Evolutionary conservation across 2,329 filamentous ascomycete species (phyloP).

Genomic region (Beauveria caledonica): DNA sequence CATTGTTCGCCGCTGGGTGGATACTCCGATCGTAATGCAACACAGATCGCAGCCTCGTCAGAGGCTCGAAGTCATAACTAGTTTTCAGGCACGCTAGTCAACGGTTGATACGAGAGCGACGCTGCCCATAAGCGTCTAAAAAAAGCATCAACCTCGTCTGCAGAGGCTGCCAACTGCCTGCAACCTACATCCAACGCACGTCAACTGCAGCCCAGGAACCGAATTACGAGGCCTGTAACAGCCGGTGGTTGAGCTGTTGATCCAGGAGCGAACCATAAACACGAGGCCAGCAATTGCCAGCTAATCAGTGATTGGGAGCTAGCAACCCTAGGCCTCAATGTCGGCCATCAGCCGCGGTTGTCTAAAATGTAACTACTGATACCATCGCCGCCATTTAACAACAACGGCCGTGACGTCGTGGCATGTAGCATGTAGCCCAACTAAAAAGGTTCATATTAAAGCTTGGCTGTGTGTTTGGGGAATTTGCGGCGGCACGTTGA

Average conservation of each 20-base stretch:
- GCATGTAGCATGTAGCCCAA: too few species aligned
- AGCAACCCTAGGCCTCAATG: too few species aligned
- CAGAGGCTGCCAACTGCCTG: neutral
- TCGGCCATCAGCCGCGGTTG: neutral
- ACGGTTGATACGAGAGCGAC: neutral
- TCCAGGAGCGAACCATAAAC: neutral
- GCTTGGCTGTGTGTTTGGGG: too few species aligned
- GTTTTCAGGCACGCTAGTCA: neutral
- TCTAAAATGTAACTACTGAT: neutral
- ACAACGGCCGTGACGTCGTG: too few species aligned
- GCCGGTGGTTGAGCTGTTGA: neutral
- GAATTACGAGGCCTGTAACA: neutral
- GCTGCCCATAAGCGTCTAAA: neutral
- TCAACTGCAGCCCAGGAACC: neutral
- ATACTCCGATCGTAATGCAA: neutral
- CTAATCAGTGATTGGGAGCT: neutral
- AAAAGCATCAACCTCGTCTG: neutral
- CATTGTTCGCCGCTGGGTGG: neutral
- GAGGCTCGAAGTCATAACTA: neutral
- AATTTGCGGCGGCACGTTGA: too few species aligned
- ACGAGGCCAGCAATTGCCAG: neutral
- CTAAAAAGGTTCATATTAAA: too few species aligned
- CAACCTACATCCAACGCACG: neutral
- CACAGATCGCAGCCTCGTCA: neutral
- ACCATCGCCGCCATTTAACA: too few species aligned